Evolutionary conservation across 2,329 filamentous ascomycete genomes (phyloP), one percentile per base, ranked within the genome.

Genomic region (Alternaria viburni): DNA sequence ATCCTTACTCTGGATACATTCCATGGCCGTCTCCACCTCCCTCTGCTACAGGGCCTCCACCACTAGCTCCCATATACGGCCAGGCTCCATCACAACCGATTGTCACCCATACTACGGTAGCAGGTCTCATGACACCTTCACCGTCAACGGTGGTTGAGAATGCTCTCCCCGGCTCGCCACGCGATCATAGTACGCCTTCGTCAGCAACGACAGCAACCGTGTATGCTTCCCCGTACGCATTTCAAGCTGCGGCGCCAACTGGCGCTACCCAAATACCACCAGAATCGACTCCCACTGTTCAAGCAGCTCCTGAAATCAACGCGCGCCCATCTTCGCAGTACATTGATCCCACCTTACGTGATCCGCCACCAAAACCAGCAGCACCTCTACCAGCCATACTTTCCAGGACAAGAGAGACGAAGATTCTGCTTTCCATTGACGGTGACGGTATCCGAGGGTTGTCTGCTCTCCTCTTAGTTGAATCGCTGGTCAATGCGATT

Each of bases 391-490:
- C 61, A 25, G 46, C 52, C 15, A 49, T 70, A 28, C 60, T 67
- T 3, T 68, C 69, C 17, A 60, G 61, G 21, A 70, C 61, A 25
- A 66, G 74, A 54, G 72, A 77, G 54, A 74, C 71, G 4, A 78
- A 78, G 28, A 70, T 78, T 17, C 58, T 78, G 7, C 74, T 78
- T 15, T 76, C 73, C 11, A 69, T 78, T 9, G 75, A 78, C 46
- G 75, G 75, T 2, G 74, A 77, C 52, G 75, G 75, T 6, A 67
- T 78, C 26, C 71, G 75, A 15, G 75, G 75, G 23, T 65, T 78
- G 7, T 77, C 75, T 17, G 57, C 74, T 25, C 65, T 75, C 9
- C 61, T 78, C 4, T 50, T 77, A 28, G 68, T 78, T 1, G 75
- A 78, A 54, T 74, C 75, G 1, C 64, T 78, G 3, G 71, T 78